phyloP scores from a whole-genome alignment of 2,329 filamentous ascomycete species.

The Aspergillus unguis region DNA sequence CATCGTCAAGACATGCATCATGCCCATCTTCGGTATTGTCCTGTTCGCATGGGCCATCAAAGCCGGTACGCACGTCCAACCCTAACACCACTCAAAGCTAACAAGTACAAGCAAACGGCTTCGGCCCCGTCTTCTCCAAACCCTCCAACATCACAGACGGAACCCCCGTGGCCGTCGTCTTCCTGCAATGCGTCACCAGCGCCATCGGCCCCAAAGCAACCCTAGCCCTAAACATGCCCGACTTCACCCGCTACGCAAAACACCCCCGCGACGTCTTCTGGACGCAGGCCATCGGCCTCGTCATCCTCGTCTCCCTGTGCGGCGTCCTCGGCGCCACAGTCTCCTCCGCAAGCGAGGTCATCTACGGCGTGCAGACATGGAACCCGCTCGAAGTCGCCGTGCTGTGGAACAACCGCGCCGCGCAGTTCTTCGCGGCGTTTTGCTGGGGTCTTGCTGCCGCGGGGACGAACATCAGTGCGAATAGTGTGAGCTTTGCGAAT shows the following conservation, averaged over 20 bases:
- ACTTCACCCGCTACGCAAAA: constrained; percentile 14
- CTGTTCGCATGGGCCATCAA: constrained; percentile 14
- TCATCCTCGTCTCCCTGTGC: constrained; percentile 11
- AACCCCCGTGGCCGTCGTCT: constrained; percentile 11
- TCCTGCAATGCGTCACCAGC: background rate
- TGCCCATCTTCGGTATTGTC: constrained; percentile 14
- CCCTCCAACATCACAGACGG: constrained; percentile 11
- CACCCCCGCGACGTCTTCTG: constrained; percentile 6
- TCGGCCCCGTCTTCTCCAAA: constrained; percentile 13
- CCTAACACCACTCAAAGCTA: background rate
- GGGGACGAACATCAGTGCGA: constrained; percentile 13
- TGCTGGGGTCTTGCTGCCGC: constrained; percentile 11
- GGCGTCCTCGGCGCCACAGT: constrained; percentile 13
- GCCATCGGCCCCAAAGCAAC: background rate
- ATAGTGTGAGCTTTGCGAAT: constrained; percentile 11
- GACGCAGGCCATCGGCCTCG: constrained; percentile 9
- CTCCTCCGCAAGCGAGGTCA: constrained; percentile 9
- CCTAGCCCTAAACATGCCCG: constrained; percentile 5
- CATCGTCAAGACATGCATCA: constrained; percentile 12
- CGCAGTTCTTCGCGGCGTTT: constrained; percentile 12
- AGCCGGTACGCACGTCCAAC: background rate
- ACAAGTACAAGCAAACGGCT: constrained; percentile 6
- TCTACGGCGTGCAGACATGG: constrained; percentile 13
- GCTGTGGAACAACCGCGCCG: constrained; percentile 12
- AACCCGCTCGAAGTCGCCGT: constrained; percentile 11